A percentile compares a stretch with the other conserved stretches of the same genome.
These are phyloP conservation scores for Speleostelium caveatum DNA, from an alignment of 78 protist species.

Conservation along the genomic window DNA sequence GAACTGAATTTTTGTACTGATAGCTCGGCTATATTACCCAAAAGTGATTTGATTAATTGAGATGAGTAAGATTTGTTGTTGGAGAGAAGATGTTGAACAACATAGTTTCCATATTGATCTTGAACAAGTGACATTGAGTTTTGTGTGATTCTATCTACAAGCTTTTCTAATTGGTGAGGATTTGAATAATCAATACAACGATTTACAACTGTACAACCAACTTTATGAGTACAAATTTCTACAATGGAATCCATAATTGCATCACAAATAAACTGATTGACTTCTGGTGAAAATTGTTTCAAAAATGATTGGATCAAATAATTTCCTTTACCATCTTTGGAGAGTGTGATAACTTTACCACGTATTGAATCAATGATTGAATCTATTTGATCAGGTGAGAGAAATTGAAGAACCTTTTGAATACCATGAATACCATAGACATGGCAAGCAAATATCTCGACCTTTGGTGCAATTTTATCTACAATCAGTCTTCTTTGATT, in stretches of 20 bases:
- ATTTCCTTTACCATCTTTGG: slow-evolving; percentile 79
- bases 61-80: slow-evolving; percentile 55
- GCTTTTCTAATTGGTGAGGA: slow-evolving; percentile 47
- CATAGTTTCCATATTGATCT: slow-evolving; percentile 98
- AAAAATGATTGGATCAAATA: slow-evolving; percentile 78
- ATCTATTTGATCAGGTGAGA: slow-evolving; percentile 73
- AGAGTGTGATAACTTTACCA: slow-evolving; percentile 50
- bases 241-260: slow-evolving; percentile 54
- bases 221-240: slow-evolving; percentile 79
- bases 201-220: slow-evolving; percentile 83
- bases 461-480: slow-evolving; percentile 49
- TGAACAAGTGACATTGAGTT: slow-evolving; percentile 53
- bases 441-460: slow-evolving; percentile 77
- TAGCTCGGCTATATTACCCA: slow-evolving; percentile 70
- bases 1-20: slow-evolving; percentile 80
- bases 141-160: slow-evolving; percentile 39
- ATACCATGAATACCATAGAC: slow-evolving; percentile 82
- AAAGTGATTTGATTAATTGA: slow-evolving; percentile 43
- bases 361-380: slow-evolving; percentile 51
- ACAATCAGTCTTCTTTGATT: slow-evolving; percentile 73
- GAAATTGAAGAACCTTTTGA: slow-evolving; percentile 70
- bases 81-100: slow-evolving; percentile 93
- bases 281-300: slow-evolving; percentile 68
- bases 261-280: slow-evolving; percentile 65
- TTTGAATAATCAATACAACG: slow-evolving; percentile 56